Conservation (phyloP, 139 green algal species). For the Coelastrella sp. region DNA sequence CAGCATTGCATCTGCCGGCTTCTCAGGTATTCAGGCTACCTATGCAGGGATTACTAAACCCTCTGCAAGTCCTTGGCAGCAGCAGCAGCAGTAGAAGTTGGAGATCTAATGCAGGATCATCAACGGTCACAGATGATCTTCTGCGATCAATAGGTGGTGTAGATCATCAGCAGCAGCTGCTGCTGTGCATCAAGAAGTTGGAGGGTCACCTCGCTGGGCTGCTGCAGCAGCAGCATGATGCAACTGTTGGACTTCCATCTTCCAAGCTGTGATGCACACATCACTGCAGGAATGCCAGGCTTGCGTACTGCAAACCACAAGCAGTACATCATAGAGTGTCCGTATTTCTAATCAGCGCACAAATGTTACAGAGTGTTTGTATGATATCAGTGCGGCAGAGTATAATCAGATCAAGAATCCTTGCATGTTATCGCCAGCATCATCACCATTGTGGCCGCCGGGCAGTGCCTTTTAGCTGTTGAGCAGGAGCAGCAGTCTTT, state of each 20-base stretch:
- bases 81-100: constrained; percentile 37
- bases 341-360: too few relatives aligned
- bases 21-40: background rate
- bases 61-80: background rate
- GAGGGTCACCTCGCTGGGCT: constrained; percentile 22
- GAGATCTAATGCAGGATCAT: background rate
- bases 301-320: too few relatives aligned
- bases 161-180: constrained; percentile 33
- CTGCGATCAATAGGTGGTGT: background rate
- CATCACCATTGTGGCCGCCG: too few relatives aligned
- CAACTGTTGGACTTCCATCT: background rate
- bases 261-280: background rate
- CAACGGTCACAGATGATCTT: background rate
- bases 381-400: too few relatives aligned
- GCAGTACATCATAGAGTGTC: too few relatives aligned
- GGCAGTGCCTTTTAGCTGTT: too few relatives aligned
- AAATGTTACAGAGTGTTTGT: too few relatives aligned
- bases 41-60: background rate
- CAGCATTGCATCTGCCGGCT: background rate
- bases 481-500: too few relatives aligned
- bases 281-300: too few relatives aligned
- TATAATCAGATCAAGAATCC: too few relatives aligned
- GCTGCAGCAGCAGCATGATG: background rate
- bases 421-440: too few relatives aligned
- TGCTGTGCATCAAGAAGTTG: background rate